Conservation (phyloP, 202 grass and related monocot species). For the Schoenoplectus tabernaemontani region DNA sequence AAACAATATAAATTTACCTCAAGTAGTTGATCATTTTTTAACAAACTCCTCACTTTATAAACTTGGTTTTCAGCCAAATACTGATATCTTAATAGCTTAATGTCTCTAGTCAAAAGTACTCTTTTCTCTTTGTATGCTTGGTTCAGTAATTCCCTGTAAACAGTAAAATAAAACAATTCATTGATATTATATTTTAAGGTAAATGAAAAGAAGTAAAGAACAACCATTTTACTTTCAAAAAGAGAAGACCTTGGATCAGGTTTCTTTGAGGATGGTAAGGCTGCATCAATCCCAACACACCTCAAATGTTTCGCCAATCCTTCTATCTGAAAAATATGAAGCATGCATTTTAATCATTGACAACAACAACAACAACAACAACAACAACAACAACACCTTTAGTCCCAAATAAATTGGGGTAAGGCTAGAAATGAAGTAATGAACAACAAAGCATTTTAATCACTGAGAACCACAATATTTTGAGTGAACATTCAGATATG, state of each 20-base stretch:
- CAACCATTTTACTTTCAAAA: background rate
- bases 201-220: background rate
- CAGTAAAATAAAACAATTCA: conserved; percentile 11
- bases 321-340: conserved; percentile 45
- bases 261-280: conserved; percentile 58
- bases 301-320: conserved; percentile 87
- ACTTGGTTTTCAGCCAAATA: conserved; percentile 79
- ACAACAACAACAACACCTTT: no score
- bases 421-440: no score
- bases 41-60: conserved; percentile 77
- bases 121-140: conserved; percentile 86
- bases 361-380: no score
- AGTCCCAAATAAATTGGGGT: no score
- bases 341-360: background rate
- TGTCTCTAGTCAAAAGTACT: conserved; percentile 71
- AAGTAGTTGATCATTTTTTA: conserved; percentile 87
- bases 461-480: background rate
- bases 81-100: conserved; percentile 81
- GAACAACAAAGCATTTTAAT: background rate
- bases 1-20: conserved; percentile 45
- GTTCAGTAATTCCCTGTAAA: conserved; percentile 65
- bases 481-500: background rate
- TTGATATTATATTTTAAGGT: conserved; percentile 14
- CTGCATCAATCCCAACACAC: conserved; percentile 95
- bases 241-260: conserved; percentile 68